Evolutionary conservation across 768 basidiomycete species (phyloP), one percentile per base, ranked within the genome.

Genomic region (Trametes gibbosa): DNA sequence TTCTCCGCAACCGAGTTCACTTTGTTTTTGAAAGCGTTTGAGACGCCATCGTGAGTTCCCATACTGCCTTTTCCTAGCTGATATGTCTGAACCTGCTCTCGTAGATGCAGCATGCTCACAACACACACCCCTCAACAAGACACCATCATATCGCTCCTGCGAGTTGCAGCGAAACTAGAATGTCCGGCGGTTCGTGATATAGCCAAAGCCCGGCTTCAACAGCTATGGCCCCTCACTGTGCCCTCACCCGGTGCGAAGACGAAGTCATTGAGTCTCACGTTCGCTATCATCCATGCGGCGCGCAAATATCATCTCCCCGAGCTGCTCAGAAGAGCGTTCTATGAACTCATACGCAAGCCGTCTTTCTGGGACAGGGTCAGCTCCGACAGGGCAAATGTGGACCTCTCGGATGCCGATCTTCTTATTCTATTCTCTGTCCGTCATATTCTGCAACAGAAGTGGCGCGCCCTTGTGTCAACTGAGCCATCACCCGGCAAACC

Each of bases 311-410:
- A 68, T n/a, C 24, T 76, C 2, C 63, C 67, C 1, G 56, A 66
- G 5, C 67, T 78, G 17, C 62, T 73, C 5, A 73, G 74, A 50
- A 67, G 71, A 41, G 76, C 76, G 3, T 76, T 73, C 50, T 79
- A 79, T 60, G 77, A 79, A 58, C 65, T 79, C 32, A 61, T 76
- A 3, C 68, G 76, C 21, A 63, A 59, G 9, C 40, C 65, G 10
- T 62, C 58, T 9, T 71, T 73, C 50, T 71, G 68, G 21, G 70
- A 72, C 49, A 17, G 10, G 16, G 39, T 42, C 24, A 19, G 6
- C 39, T 12, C 40, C 2, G 9, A 37, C 5, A 24, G 51, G 16
- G 21, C 2, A 5, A 41, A 14, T 13, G 34, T 51, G 16, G 13
- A 34, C n/a, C 12, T 51, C 35, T 6, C 29, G 2, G 50, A 51